Conservation (phyloP, 2,329 filamentous ascomycete species). For the Pyrenophora tritici-repentis region DNA sequence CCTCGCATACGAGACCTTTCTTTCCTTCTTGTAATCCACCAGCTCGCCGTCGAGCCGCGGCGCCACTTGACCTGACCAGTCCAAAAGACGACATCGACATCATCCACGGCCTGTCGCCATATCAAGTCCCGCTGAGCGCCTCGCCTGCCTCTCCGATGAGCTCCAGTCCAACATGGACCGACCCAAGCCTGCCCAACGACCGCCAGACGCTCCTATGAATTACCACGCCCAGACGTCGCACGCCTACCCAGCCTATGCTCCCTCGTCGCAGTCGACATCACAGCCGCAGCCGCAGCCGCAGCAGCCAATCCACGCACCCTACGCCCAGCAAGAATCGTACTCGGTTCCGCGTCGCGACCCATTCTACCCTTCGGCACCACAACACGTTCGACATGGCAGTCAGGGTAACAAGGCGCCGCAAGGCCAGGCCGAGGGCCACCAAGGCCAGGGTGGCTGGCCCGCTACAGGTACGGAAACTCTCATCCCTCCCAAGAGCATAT, state of each 20-base stretch:
- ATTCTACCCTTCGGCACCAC: conserved; percentile 48
- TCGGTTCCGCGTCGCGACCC: conserved; percentile 54
- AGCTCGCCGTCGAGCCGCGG: not conserved
- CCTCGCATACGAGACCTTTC: conserved; percentile 17
- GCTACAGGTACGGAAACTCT: conserved; percentile 43
- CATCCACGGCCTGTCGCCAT: not conserved
- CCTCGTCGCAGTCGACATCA: conserved; percentile 30
- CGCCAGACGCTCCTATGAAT: conserved; percentile 51
- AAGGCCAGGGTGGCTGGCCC: conserved; percentile 43
- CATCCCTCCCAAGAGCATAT: not conserved
- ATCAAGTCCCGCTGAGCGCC: conserved; percentile 2
- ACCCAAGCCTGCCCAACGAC: conserved; percentile 47
- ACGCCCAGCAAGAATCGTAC: conserved; percentile 51
- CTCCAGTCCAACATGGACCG: conserved; percentile 43
- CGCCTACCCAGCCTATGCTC: conserved; percentile 43
- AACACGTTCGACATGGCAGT: conserved; percentile 48
- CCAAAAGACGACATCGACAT: not conserved
- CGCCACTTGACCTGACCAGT: not conserved
- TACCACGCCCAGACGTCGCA: conserved; percentile 48
- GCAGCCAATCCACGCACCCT: conserved; percentile 51
- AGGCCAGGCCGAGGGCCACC: conserved; percentile 35
- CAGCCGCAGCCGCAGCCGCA: conserved; percentile 38
- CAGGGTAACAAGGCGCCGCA: conserved; percentile 44
- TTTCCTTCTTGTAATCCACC: conserved; percentile 3
- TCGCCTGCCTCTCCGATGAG: conserved; percentile 16